phyloP scores from a whole-genome alignment of 371 early-diverging fungal species.

The Mucor saturninus region DNA sequence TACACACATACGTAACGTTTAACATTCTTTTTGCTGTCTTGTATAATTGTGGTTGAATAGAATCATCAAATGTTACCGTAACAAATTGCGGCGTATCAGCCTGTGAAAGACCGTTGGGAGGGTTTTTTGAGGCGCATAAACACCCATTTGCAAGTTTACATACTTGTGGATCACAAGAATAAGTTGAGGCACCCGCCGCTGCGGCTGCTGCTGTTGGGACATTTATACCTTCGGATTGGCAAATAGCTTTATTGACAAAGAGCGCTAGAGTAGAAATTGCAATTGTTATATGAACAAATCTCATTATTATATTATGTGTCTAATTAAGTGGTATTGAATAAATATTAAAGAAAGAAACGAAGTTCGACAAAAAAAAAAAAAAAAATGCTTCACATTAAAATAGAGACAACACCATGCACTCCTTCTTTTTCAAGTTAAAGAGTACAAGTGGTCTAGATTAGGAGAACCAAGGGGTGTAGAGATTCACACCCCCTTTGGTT shows the following conservation, averaged over 20 bases:
- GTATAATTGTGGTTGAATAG: conserved; percentile 57
- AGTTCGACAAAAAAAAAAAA: conserved; percentile 2
- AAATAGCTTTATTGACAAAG: conserved; percentile 1
- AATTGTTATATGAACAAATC: conserved; percentile 9
- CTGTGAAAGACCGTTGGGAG: conserved; percentile 61
- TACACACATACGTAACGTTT: conserved; percentile 36
- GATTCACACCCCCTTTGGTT: conserved; percentile 1
- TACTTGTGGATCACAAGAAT: conserved; percentile 61
- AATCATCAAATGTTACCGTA: conserved; percentile 74
- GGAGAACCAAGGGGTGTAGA: conserved; percentile 2
- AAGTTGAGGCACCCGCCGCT: conserved; percentile 26
- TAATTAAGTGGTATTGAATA: background rate
- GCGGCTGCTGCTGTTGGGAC: conserved; percentile 10
- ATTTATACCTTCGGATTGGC: conserved; percentile 31
- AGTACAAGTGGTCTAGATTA: conserved; percentile 3
- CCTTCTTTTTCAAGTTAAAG: conserved; percentile 1
- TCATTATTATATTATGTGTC: conserved; percentile 4
- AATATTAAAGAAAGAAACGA: conserved; percentile 1
- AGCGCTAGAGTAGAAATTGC: conserved; percentile 5
- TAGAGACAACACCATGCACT: conserved; percentile 2
- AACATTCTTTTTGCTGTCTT: conserved; percentile 43
- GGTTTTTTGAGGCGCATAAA: conserved; percentile 65
- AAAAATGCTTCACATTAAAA: background rate
- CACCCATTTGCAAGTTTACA: conserved; percentile 66
- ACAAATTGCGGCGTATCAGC: conserved; percentile 74